These are phyloP conservation scores for Afroboletus lepidellus DNA, from an alignment of 1,284 basidiomycete genomes.

Conservation along the genomic window DNA sequence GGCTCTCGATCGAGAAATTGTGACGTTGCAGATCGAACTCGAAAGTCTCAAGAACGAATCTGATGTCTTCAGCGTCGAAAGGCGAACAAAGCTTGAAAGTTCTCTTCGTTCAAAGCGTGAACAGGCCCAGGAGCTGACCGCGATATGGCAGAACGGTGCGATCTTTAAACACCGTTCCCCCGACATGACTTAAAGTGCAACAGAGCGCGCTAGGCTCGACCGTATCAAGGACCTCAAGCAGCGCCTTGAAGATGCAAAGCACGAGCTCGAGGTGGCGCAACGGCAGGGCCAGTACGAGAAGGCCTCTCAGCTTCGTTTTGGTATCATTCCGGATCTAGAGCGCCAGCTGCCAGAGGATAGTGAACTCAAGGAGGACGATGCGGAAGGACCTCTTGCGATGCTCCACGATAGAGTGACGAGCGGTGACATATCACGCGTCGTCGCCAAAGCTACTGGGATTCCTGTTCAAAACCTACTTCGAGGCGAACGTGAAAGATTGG, in stretches of 20 bases:
- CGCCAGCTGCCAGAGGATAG: conserved; percentile 66
- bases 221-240: conserved; percentile 79
- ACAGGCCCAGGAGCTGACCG: conserved; percentile 61
- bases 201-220: conserved; percentile 75
- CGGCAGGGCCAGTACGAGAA: conserved; percentile 81
- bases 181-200: neutral
- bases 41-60: conserved; percentile 88
- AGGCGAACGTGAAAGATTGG: conserved; percentile 86
- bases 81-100: conserved; percentile 65
- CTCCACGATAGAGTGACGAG: conserved; percentile 86
- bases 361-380: conserved; percentile 40
- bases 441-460: conserved; percentile 89
- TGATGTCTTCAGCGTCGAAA: conserved; percentile 78
- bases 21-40: conserved; percentile 88
- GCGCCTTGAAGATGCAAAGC: conserved; percentile 79
- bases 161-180: neutral
- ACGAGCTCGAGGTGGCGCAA: conserved; percentile 86
- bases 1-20: conserved; percentile 76
- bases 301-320: conserved; percentile 81
- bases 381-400: conserved; percentile 57
- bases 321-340: conserved; percentile 82
- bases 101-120: conserved; percentile 59
- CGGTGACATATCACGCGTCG: conserved; percentile 85
- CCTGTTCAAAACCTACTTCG: conserved; percentile 87
- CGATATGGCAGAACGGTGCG: conserved; percentile 71